Percentiles rank a stretch among this genome's conserved stretches.
phyloP scores from a whole-genome alignment of 805 yeast species.

The Metschnikowia lunata region DNA sequence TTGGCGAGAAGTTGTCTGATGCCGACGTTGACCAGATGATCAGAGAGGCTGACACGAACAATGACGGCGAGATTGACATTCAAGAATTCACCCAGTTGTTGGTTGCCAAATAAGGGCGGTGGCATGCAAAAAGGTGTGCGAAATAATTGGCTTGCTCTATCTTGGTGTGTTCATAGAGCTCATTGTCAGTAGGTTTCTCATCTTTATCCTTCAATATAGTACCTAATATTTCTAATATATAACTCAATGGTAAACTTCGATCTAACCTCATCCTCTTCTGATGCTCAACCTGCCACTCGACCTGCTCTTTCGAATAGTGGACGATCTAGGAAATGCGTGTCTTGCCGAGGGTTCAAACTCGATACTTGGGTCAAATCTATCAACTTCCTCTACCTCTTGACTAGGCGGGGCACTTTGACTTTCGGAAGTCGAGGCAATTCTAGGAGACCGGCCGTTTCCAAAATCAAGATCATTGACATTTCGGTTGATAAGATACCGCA shows the following conservation, averaged over 20 bases:
- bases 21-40: slow-evolving; percentile 98
- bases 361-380: slow-evolving; percentile 10
- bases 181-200: too few species aligned
- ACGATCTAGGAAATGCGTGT: slow-evolving; percentile 18
- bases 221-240: too few species aligned
- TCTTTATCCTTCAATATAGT: too few species aligned
- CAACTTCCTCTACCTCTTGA: slow-evolving; percentile 5
- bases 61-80: slow-evolving; percentile 96
- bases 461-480: slow-evolving; percentile 54
- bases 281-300: slow-evolving; percentile 1
- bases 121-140: too few species aligned
- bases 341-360: slow-evolving; percentile 14
- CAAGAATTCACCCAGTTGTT: slow-evolving; percentile 92
- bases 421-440: slow-evolving; percentile 1
- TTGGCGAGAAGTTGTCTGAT: slow-evolving; percentile 94
- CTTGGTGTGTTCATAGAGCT: not conserved
- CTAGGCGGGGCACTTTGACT: not conserved
- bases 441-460: slow-evolving; percentile 16
- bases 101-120: slow-evolving; percentile 54
- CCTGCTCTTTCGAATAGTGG: slow-evolving; percentile 11
- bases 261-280: too few species aligned
- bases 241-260: too few species aligned
- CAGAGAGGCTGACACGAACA: slow-evolving; percentile 90
- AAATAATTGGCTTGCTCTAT: not conserved
- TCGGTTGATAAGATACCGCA: slow-evolving; percentile 68